These are phyloP conservation scores for Fusarium papillatum DNA, from an alignment of 2,329 filamentous ascomycete species.

Conservation along the genomic window DNA sequence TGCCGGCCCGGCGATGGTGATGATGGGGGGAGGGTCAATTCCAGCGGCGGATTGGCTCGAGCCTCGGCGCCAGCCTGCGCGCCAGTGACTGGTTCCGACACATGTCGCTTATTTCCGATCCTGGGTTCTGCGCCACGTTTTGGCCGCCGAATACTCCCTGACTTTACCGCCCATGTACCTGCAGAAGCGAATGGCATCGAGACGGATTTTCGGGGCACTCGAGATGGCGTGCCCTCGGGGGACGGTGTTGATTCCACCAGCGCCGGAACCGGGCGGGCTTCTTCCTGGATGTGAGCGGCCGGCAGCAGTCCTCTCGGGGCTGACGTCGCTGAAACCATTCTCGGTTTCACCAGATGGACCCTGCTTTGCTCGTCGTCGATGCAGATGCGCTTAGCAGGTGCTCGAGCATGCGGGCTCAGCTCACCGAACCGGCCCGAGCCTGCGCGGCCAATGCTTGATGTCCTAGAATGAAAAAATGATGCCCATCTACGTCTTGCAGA, in stretches of 20 bases:
- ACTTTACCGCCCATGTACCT: slow-evolving; percentile 67
- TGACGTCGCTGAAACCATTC: slow-evolving; percentile 49
- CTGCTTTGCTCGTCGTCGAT: slow-evolving; percentile 38
- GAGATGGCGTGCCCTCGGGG: slow-evolving; percentile 57
- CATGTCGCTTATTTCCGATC: slow-evolving; percentile 62
- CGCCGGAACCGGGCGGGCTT: slow-evolving; percentile 18
- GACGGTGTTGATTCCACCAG: slow-evolving; percentile 36
- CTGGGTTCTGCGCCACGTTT: slow-evolving; percentile 63
- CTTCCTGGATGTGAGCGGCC: slow-evolving; percentile 42
- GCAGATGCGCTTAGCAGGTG: slow-evolving; percentile 45
- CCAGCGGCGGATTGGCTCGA: slow-evolving; percentile 42
- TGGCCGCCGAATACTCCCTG: slow-evolving; percentile 67
- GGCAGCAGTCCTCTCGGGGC: slow-evolving; percentile 38
- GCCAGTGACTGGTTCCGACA: slow-evolving; percentile 63
- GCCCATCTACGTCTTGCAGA: slow-evolving; percentile 56
- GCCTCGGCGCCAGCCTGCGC: slow-evolving; percentile 46
- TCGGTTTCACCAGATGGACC: slow-evolving; percentile 53
- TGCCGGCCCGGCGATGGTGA: slow-evolving; percentile 36
- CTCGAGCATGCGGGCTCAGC: slow-evolving; percentile 41
- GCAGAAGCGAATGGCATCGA: slow-evolving; percentile 73
- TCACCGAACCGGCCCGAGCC: slow-evolving; percentile 44
- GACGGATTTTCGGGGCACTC: slow-evolving; percentile 64
- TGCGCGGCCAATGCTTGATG: slow-evolving; percentile 44
- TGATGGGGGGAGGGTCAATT: slow-evolving; percentile 41
- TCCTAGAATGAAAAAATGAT: slow-evolving; percentile 68